These are phyloP conservation scores for Mollisia scopiformis DNA, from an alignment of 2,329 filamentous ascomycete genomes.

Conservation along the genomic window DNA sequence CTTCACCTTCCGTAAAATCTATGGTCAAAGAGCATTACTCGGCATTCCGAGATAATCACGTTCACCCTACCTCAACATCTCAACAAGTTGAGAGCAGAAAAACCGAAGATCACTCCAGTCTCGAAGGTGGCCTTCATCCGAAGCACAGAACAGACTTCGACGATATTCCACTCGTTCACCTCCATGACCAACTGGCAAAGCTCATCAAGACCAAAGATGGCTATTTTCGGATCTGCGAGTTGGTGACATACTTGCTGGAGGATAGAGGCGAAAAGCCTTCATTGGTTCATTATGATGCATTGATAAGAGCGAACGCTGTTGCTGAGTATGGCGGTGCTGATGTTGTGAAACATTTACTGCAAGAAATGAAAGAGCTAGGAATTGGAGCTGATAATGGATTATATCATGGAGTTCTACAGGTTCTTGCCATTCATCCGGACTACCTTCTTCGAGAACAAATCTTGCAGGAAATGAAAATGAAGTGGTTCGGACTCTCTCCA, in stretches of 20 bases:
- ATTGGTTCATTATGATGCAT: constrained; percentile 68
- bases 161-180: background rate
- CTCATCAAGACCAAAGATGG: constrained; percentile 41
- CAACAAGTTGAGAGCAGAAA: background rate
- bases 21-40: no score
- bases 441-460: constrained; percentile 75
- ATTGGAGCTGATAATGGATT: constrained; percentile 67
- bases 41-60: no score
- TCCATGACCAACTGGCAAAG: constrained; percentile 45
- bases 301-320: constrained; percentile 74
- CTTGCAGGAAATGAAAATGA: constrained; percentile 71
- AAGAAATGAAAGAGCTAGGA: constrained; percentile 68
- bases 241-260: constrained; percentile 62
- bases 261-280: constrained; percentile 58
- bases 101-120: background rate
- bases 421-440: constrained; percentile 82
- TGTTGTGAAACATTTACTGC: constrained; percentile 64
- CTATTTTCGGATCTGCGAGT: constrained; percentile 42
- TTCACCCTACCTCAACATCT: background rate
- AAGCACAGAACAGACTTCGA: no score
- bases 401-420: constrained; percentile 74
- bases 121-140: background rate
- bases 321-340: constrained; percentile 65
- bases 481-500: constrained; percentile 68
- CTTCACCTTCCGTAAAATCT: background rate